Conservation (phyloP, 2,329 filamentous ascomycete species). For the Neonectria neomacrospora region DNA sequence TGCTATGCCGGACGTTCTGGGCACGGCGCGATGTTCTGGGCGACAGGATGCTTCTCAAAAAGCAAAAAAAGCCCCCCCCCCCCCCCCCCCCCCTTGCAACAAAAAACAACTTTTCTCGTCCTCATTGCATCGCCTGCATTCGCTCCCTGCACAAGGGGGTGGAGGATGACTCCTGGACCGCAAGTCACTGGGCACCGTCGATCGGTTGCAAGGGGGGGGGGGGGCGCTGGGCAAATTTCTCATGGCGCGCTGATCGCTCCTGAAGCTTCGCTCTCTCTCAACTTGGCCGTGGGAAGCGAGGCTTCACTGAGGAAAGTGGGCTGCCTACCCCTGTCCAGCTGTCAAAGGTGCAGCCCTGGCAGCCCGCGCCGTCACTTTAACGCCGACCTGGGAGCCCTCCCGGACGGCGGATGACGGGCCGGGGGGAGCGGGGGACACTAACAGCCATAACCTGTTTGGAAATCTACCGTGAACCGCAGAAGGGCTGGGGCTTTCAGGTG, state of each 20-base stretch:
- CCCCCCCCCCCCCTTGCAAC: background rate
- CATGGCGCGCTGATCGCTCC: constrained; percentile 35
- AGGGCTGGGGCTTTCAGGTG: constrained; percentile 40
- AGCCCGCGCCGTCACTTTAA: constrained; percentile 21
- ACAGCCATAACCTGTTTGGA: constrained; percentile 13
- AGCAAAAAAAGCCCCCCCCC: constrained; percentile 25
- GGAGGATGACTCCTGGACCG: constrained; percentile 12
- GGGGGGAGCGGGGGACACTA: constrained; percentile 32
- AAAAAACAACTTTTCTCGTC: constrained; percentile 39
- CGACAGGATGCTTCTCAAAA: constrained; percentile 29
- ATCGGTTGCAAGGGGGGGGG: constrained; percentile 38
- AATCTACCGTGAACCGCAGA: constrained; percentile 22
- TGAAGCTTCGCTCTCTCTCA: background rate
- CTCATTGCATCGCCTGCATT: constrained; percentile 35
- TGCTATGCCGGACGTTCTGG: background rate
- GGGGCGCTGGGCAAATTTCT: constrained; percentile 32
- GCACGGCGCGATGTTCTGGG: constrained; percentile 8
- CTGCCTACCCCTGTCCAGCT: constrained; percentile 29
- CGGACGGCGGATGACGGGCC: constrained; percentile 20
- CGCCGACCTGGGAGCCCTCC: constrained; percentile 21
- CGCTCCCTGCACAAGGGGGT: constrained; percentile 13
- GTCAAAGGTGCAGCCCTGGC: constrained; percentile 35
- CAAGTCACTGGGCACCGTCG: constrained; percentile 25
- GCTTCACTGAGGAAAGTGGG: constrained; percentile 1
- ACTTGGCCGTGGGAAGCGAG: background rate